A percentile compares a stretch with the other conserved stretches of the same genome.
phyloP scores from a whole-genome alignment of 225 moss, liverwort and hornwort species.

The Neckera pumila region DNA sequence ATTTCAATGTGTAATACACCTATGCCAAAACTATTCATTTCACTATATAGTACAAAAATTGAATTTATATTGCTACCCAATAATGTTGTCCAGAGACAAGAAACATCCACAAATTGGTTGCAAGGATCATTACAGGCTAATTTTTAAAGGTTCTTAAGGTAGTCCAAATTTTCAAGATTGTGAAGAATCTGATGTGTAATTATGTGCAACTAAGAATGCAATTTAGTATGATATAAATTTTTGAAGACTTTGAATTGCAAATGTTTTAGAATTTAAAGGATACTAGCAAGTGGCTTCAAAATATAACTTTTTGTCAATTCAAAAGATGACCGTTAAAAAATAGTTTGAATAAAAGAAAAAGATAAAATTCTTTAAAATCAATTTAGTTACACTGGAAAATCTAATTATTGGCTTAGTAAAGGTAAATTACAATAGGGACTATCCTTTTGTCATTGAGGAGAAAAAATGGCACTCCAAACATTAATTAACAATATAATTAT shows the following conservation, averaged over 20 bases:
- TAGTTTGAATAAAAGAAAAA: not conserved
- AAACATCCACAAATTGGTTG: fast-evolving
- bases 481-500: not conserved
- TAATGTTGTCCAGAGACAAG: fast-evolving
- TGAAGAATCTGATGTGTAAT: not conserved
- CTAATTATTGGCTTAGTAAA: not conserved
- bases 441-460: fast-evolving
- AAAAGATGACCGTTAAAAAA: not conserved
- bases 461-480: not conserved
- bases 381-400: not conserved
- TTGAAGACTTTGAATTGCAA: not conserved
- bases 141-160: not conserved
- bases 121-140: not conserved
- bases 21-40: not conserved
- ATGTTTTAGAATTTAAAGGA: not conserved
- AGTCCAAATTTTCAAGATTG: not conserved
- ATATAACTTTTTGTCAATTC: not conserved
- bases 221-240: not conserved
- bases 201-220: not conserved
- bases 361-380: not conserved
- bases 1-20: not conserved
- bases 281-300: not conserved
- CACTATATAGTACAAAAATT: too few species aligned
- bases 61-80: not conserved
- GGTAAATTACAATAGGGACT: not conserved